Conservation (phyloP, 2,329 filamentous ascomycete species). For the Fusarium odoratissimum region DNA sequence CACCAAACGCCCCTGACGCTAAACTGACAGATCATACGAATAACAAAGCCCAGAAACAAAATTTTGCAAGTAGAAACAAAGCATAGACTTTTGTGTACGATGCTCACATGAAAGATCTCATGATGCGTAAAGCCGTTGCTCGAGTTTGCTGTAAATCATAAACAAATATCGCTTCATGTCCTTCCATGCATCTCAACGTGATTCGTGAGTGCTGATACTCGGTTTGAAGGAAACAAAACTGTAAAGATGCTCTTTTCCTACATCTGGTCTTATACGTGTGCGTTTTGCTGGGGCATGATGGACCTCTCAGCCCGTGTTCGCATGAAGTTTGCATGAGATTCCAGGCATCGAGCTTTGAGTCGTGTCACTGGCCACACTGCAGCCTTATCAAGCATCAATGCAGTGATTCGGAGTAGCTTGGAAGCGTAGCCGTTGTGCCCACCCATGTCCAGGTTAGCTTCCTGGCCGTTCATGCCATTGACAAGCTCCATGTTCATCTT, state of each 20-base stretch:
- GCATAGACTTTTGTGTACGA: slow-evolving; percentile 28
- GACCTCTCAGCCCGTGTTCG: slow-evolving; percentile 65
- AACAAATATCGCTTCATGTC: not conserved
- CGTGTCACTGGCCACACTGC: slow-evolving; percentile 85
- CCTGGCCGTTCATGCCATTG: slow-evolving; percentile 61
- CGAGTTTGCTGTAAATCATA: not conserved
- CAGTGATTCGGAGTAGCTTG: slow-evolving; percentile 85
- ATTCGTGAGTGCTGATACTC: not conserved
- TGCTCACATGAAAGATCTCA: not conserved
- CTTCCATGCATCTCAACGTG: not conserved
- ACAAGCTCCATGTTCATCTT: slow-evolving; percentile 75
- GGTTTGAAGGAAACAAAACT: not conserved
- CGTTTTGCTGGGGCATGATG: slow-evolving; percentile 54
- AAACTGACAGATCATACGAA: slow-evolving; percentile 20
- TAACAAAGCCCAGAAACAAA: slow-evolving; percentile 11
- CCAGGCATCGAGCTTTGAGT: slow-evolving; percentile 66
- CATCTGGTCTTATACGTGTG: slow-evolving; percentile 11
- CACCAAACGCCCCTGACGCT: slow-evolving; percentile 34
- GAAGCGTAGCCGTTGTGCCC: slow-evolving; percentile 81
- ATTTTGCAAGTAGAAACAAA: slow-evolving; percentile 6
- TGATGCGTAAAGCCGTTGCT: slow-evolving; percentile 3
- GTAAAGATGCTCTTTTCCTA: not conserved
- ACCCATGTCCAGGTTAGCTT: slow-evolving; percentile 65
- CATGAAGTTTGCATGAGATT: slow-evolving; percentile 65
- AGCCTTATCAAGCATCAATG: slow-evolving; percentile 87